These are phyloP conservation scores for Pythium volutum DNA, from an alignment of 352 stramenopile species.

Conservation along the genomic window DNA sequence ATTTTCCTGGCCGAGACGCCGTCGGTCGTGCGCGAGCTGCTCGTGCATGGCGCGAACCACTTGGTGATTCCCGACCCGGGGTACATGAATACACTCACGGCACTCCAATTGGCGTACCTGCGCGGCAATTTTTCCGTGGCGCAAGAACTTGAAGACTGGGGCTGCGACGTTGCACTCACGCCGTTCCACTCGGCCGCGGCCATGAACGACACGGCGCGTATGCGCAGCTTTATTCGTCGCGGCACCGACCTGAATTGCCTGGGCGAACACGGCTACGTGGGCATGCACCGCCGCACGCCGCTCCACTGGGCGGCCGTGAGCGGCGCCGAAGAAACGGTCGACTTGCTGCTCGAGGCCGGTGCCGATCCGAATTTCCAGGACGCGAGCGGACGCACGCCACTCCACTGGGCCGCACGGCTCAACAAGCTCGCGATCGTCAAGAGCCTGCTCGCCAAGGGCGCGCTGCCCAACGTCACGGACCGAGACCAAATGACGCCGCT, in stretches of 20 bases:
- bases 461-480: slow-evolving; percentile 68
- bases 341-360: slow-evolving; percentile 53
- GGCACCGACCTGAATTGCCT: slow-evolving; percentile 74
- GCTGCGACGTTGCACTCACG: slow-evolving; percentile 71
- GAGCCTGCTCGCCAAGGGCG: slow-evolving; percentile 47
- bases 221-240: slow-evolving; percentile 58
- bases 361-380: slow-evolving; percentile 69
- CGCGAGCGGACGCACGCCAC: slow-evolving; percentile 52
- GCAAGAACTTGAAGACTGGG: slow-evolving; percentile 80
- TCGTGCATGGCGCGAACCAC: slow-evolving; percentile 66
- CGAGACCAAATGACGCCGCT: slow-evolving; percentile 73
- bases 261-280: slow-evolving; percentile 77
- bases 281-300: slow-evolving; percentile 75
- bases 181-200: slow-evolving; percentile 74
- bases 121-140: slow-evolving; percentile 78
- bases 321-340: slow-evolving; percentile 52
- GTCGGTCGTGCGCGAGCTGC: slow-evolving; percentile 67
- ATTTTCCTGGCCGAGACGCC: slow-evolving; percentile 82
- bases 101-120: slow-evolving; percentile 76
- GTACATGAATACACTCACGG: slow-evolving; percentile 82
- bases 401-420: slow-evolving; percentile 78
- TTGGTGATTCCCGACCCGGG: slow-evolving; percentile 77
- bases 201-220: slow-evolving; percentile 58
- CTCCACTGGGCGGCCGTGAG: slow-evolving; percentile 79
- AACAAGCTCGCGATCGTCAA: slow-evolving; percentile 69